These are phyloP conservation scores for Penicillium macrosclerotiorum DNA, from an alignment of 495 filamentous ascomycete species.

Conservation along the genomic window DNA sequence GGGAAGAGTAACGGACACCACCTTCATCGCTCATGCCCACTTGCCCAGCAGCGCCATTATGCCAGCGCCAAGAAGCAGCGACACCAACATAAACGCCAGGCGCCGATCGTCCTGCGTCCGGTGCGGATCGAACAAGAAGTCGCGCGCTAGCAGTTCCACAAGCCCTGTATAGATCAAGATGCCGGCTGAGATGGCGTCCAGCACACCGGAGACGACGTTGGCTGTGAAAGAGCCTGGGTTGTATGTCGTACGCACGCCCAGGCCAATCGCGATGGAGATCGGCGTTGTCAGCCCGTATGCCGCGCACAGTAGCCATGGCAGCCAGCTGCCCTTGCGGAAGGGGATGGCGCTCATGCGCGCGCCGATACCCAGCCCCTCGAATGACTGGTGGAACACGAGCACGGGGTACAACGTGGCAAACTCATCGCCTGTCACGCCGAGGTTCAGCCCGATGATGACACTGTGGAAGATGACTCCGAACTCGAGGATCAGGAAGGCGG, in stretches of 20 bases:
- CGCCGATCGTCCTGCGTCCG: slow-evolving; percentile 32
- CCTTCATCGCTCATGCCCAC: slow-evolving; percentile 39
- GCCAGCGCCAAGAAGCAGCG: slow-evolving; percentile 33
- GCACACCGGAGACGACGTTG: slow-evolving; percentile 36
- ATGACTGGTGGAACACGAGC: slow-evolving; percentile 49
- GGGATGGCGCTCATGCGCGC: slow-evolving; percentile 41
- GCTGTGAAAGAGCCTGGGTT: slow-evolving; percentile 36
- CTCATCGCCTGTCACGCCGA: slow-evolving; percentile 60
- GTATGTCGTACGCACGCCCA: slow-evolving; percentile 39
- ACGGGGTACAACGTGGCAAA: slow-evolving; percentile 68
- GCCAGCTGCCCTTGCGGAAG: slow-evolving; percentile 47
- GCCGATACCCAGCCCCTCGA: slow-evolving; percentile 28
- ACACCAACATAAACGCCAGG: slow-evolving; percentile 36
- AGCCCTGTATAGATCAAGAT: slow-evolving; percentile 43
- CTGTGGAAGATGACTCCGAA: slow-evolving; percentile 75
- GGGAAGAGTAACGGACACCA: too few relatives aligned
- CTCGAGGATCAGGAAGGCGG: slow-evolving; percentile 54
- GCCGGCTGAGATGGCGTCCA: slow-evolving; percentile 39
- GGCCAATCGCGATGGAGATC: slow-evolving; percentile 38
- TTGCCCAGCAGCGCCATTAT: slow-evolving; percentile 41
- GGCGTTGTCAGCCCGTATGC: slow-evolving; percentile 41
- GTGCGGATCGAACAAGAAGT: slow-evolving; percentile 41
- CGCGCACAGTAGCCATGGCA: slow-evolving; percentile 35
- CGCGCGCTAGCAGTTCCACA: slow-evolving; percentile 38
- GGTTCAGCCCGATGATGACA: slow-evolving; percentile 69